Evolutionary conservation across 352 stramenopile species (phyloP).

Genomic region (Phytophthora pseudosyringae): DNA sequence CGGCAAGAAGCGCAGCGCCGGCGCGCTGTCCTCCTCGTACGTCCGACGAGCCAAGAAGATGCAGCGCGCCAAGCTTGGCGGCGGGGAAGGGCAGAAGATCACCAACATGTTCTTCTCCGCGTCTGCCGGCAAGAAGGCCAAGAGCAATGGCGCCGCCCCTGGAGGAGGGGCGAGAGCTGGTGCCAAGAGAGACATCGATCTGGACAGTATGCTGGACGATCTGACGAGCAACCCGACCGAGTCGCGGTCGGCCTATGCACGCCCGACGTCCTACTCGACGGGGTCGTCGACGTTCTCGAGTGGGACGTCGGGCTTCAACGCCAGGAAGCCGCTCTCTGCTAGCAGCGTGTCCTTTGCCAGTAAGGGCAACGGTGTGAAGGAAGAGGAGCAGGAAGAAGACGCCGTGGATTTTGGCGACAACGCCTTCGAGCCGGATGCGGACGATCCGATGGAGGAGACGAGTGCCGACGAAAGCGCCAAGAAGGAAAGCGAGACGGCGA

Average conservation of each 20-base stretch:
- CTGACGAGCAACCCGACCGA: slow-evolving; percentile 86
- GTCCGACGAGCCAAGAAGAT: slow-evolving; percentile 82
- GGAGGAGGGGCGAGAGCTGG: slow-evolving; percentile 18
- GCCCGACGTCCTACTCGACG: slow-evolving; percentile 68
- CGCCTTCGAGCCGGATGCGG: slow-evolving; percentile 36
- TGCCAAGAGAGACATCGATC: slow-evolving; percentile 82
- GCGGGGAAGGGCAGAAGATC: slow-evolving; percentile 85
- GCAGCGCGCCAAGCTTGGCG: slow-evolving; percentile 80
- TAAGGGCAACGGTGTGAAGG: slow-evolving; percentile 1
- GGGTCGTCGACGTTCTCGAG: slow-evolving; percentile 34
- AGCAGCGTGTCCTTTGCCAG: slow-evolving; percentile 14
- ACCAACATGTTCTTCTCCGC: slow-evolving; percentile 90
- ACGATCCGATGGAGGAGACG: slow-evolving; percentile 44
- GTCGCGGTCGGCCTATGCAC: slow-evolving; percentile 51
- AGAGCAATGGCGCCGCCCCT: slow-evolving; percentile 34
- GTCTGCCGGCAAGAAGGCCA: slow-evolving; percentile 45
- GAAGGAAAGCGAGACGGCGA: slow-evolving; percentile 18
- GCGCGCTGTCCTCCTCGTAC: slow-evolving; percentile 80
- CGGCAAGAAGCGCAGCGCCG: slow-evolving; percentile 78
- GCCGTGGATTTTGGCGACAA: slow-evolving; percentile 43
- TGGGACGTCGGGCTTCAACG: slow-evolving; percentile 23
- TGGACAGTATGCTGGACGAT: slow-evolving; percentile 88
- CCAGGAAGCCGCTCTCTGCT: slow-evolving; percentile 23
- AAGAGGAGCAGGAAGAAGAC: slow-evolving; percentile 31
- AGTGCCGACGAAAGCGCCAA: slow-evolving; percentile 37